Base-by-base conservation (phyloP, 2,329 filamentous ascomycete species). In the Sporothrix luriei region DNA sequence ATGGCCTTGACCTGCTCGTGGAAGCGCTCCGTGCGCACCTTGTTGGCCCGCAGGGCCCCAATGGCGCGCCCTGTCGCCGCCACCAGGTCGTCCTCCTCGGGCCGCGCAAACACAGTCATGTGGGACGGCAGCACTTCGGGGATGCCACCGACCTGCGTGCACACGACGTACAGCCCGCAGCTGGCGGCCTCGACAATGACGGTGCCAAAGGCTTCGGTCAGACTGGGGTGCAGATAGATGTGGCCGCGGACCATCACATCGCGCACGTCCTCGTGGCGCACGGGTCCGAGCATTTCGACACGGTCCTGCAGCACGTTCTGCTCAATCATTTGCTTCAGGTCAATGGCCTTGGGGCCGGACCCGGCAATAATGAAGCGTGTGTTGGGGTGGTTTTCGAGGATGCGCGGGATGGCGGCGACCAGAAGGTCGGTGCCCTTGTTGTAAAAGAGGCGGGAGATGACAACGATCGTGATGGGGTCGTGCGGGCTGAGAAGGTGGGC, bases 401-500 rank as follows among this genome's bases (percentile, higher is more conserved):
- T 97, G 62, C 94, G 90, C 0, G 95, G 95, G 68, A 99, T 97
- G 4, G 93, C 93, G 13, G 94, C 95, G 29, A 97, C 97, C n/a
- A 99, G 86, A 0, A 99, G 87, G 78, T 99, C 96, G 1, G 93
- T 98, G 71, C 95, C 95, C 79, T 99, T 99, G 81, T 99, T 99
- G 80, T 98, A 98, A 80, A 98, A 99, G 1, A 99, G 88, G 24
- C 95, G 92, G 10, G 94, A 97, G 72, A 99, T 97, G 24, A 99
- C 94, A 1, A 99, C 93, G 70, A 99, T 97, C 9, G 93, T 97
- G 75, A 99, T 94, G 13, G 89, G 91, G 75, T 97, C 94, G 73
- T 92, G 85, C 0, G 93, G 92, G 0, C 91, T 91, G 2, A 97
- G 85, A 7, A 88, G 88, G 68, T 89, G 89, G 3, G 88, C 87